Percentiles rank a stretch among this genome's conserved stretches.
These are phyloP conservation scores for Zea luxurians DNA, from an alignment of 176 grass and related monocot species.

Conservation along the genomic window DNA sequence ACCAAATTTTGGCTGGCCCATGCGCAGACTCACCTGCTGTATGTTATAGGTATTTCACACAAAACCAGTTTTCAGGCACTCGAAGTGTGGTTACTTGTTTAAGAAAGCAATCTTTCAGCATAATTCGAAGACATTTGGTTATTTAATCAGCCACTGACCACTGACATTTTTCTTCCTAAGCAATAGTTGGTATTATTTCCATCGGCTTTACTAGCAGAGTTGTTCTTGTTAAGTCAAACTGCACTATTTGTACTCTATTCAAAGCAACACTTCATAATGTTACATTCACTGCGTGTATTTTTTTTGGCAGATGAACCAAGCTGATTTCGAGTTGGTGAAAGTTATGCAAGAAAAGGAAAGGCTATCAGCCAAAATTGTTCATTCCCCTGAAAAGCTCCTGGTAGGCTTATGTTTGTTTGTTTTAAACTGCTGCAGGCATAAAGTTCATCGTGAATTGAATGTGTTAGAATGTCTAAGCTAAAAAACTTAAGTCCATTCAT, in stretches of 20 bases:
- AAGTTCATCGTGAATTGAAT: background rate
- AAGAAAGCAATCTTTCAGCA: background rate
- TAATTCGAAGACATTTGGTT: background rate
- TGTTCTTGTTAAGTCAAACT: background rate
- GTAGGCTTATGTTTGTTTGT: slow-evolving; percentile 22
- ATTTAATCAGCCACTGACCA: background rate
- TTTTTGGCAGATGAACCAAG: slow-evolving; percentile 56
- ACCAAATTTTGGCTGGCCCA: too few species aligned
- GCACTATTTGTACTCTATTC: background rate
- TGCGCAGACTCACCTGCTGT: background rate
- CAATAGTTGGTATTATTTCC: background rate
- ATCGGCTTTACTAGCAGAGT: background rate
- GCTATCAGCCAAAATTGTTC: slow-evolving; percentile 64
- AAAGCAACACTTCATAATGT: background rate
- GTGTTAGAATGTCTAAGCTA: background rate
- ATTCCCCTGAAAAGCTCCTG: slow-evolving; percentile 86
- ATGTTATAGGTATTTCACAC: background rate
- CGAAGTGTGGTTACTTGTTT: background rate
- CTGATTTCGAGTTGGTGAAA: slow-evolving; percentile 70
- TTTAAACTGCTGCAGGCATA: background rate
- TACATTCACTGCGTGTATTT: slow-evolving; percentile 19
- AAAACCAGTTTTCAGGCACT: background rate
- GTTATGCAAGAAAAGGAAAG: slow-evolving; percentile 70
- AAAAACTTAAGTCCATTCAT: background rate
- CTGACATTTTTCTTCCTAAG: background rate